These are phyloP conservation scores for Arctium lappa DNA, from an alignment of 129 eudicot species.

Conservation along the genomic window DNA sequence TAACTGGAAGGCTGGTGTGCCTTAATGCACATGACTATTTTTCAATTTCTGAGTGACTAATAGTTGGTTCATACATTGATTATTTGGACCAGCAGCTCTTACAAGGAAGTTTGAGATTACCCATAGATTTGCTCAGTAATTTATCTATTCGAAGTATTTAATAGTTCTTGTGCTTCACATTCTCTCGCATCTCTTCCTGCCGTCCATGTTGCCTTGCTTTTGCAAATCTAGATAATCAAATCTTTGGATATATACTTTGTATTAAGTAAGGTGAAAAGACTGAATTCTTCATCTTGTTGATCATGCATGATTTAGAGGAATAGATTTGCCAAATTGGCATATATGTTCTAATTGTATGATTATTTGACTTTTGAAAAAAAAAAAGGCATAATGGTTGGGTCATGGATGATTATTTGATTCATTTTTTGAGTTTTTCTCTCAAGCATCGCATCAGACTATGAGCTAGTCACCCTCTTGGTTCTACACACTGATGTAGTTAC, in stretches of 20 bases:
- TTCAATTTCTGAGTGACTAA: background rate
- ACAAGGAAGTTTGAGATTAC: background rate
- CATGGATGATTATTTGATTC: too few relatives aligned
- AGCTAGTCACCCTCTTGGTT: too few relatives aligned
- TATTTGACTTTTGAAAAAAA: too few relatives aligned
- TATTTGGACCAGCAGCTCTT: background rate
- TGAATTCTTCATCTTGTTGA: background rate
- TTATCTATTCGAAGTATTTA: background rate
- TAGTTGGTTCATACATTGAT: background rate
- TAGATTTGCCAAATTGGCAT: too few relatives aligned
- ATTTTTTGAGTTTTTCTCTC: too few relatives aligned
- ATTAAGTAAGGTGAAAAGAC: background rate
- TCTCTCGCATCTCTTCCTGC: too few relatives aligned
- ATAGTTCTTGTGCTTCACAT: too few relatives aligned
- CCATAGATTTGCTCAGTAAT: background rate
- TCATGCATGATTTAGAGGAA: too few relatives aligned
- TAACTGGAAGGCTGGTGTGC: background rate
- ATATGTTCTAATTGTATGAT: too few relatives aligned
- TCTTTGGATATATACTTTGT: background rate
- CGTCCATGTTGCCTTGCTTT: background rate
- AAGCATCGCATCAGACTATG: too few relatives aligned
- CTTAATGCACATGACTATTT: background rate
- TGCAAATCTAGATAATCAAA: background rate
- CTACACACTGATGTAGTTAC: too few relatives aligned
- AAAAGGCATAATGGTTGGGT: too few relatives aligned